Conservation (phyloP, 164 flowering plant genomes). For the Saururus chinensis region DNA sequence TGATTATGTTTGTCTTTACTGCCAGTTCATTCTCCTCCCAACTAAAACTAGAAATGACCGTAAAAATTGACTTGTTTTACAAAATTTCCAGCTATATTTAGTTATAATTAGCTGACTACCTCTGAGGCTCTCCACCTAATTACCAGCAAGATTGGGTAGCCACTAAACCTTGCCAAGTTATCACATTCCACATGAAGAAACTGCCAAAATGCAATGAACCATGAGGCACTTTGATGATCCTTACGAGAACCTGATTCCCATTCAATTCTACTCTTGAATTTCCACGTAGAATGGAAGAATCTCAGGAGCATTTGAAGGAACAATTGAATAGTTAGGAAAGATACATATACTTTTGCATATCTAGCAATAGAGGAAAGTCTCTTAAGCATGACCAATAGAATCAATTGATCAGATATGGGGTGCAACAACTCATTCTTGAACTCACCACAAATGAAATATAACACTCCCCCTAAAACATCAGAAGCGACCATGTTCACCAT, state of each 20-base stretch:
- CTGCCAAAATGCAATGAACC: conserved; percentile 74
- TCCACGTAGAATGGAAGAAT: conserved; percentile 79
- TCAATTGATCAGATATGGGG: conserved; percentile 42
- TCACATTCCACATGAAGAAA: conserved; percentile 53
- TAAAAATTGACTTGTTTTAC: no score
- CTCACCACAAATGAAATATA: conserved; percentile 71
- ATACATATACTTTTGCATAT: conserved; percentile 47
- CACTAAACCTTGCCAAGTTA: conserved; percentile 52
- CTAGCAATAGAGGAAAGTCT: conserved; percentile 67
- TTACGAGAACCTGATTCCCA: conserved; percentile 54
- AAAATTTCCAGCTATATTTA: no score
- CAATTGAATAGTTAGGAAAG: conserved; percentile 33
- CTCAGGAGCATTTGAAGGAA: conserved; percentile 46
- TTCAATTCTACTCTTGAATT: conserved; percentile 35
- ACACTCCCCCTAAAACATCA: conserved; percentile 38
- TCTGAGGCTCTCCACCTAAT: no score
- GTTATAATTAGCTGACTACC: no score
- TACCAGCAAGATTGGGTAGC: conserved; percentile 94
- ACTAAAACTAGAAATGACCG: no score
- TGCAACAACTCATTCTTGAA: conserved; percentile 52
- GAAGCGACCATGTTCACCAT: conserved; percentile 68
- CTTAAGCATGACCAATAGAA: conserved; percentile 35
- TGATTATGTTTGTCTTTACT: no score
- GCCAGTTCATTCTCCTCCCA: no score
- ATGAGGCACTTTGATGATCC: conserved; percentile 52